Conservation (phyloP, 768 basidiomycete genomes). For the Saitozyma sp. region DNA sequence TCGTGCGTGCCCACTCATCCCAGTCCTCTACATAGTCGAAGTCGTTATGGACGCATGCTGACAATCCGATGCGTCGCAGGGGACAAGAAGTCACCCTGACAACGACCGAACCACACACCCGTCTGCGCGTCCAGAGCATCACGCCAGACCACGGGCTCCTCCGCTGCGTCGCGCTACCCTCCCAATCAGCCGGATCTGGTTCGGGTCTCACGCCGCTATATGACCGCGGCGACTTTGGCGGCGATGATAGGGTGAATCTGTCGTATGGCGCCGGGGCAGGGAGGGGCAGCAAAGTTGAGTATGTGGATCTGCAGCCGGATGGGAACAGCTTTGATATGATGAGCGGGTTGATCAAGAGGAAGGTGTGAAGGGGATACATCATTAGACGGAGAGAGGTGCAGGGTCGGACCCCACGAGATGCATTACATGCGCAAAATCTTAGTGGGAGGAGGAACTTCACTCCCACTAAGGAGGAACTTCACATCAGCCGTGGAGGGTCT, state of each 20-base stretch:
- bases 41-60: neutral
- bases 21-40: neutral
- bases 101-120: conserved; percentile 67
- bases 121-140: conserved; percentile 78
- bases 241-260: conserved; percentile 27
- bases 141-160: conserved; percentile 84
- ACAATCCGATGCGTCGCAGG: conserved; percentile 6
- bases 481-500: too few species aligned
- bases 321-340: conserved; percentile 96
- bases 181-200: neutral
- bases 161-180: conserved; percentile 61
- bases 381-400: too few species aligned
- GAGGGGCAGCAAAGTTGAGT: conserved; percentile 52
- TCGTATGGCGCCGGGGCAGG: conserved; percentile 19
- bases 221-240: conserved; percentile 30
- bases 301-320: conserved; percentile 91
- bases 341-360: conserved; percentile 74
- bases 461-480: too few species aligned
- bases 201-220: conserved; percentile 42
- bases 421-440: too few species aligned
- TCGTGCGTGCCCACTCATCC: conserved; percentile 62
- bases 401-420: too few species aligned
- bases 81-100: conserved; percentile 65
- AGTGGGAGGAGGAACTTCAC: too few species aligned
- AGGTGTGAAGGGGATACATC: conserved; percentile 23